Base-by-base conservation (phyloP, 2,329 filamentous ascomycete genomes). In the Lithohypha guttulata region DNA sequence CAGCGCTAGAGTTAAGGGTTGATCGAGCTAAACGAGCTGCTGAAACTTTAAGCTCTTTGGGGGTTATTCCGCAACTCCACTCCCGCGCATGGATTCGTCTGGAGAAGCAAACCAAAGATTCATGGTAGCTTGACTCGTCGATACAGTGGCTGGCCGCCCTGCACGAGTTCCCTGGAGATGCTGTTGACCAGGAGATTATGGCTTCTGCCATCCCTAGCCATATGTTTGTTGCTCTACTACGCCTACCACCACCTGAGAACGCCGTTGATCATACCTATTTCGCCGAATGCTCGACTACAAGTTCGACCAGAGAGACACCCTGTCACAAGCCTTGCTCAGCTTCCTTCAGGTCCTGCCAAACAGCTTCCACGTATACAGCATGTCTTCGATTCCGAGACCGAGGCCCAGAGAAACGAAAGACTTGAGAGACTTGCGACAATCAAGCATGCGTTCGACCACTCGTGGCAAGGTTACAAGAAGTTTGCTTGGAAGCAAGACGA, bases 401-500 rank as follows among this genome's bases (percentile, higher is more conserved):
- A 34, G 9, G 39, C 29, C 19, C 42, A 36, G 7, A 45, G 39
- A 37, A 38, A 29, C 14, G 41, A 31, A 9, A 41, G 45, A 30
- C 34, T 45, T 15, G 32, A 45, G 42, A 59, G 68, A 33, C 58
- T 59, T 33, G 59, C 55, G 10, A 65, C 66, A 15, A 66, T 77
- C 35, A 65, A 62, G 48, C 61, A 62, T 34, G 68, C 63, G 47
- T 76, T 76, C 47, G 44, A 61, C 30, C 71, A 71, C 50, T 69
- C 69, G 43, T 81, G 75, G 73, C 53, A 57, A 6, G 71, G 70
- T 10, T 82, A 83, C 58, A 76, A 69, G 52, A 64, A 66, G 39
- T 57, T 71, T 48, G 79, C 78, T 0, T 82, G 77, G 76, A 66
- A 70, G 50, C 66, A 70, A 33, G 77, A 82, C 53, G 78, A 79